A percentile compares a stretch with the other conserved stretches of the same genome.
phyloP scores from a whole-genome alignment of 345 rosid genomes.

The Fremontodendron californicum region DNA sequence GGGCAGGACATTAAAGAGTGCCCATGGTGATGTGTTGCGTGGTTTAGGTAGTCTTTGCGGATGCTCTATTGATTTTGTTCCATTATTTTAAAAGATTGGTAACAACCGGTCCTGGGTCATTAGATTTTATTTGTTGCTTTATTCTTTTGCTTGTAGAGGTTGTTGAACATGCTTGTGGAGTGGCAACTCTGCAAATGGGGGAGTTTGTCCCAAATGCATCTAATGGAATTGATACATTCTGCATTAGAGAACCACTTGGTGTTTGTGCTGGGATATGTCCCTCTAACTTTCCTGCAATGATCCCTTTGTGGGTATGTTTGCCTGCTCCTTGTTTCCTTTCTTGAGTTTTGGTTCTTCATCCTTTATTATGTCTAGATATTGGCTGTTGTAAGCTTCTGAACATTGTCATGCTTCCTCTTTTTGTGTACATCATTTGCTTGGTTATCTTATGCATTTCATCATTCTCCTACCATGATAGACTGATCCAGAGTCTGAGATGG shows the following conservation, averaged over 20 bases:
- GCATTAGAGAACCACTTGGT: constrained; percentile 43
- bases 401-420: background rate
- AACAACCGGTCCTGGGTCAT: background rate
- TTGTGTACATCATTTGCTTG: background rate
- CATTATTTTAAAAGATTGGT: background rate
- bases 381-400: background rate
- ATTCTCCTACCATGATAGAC: background rate
- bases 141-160: constrained; percentile 29
- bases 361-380: background rate
- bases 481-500: background rate
- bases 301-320: constrained; percentile 41
- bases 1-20: constrained; percentile 35
- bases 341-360: constrained; percentile 8
- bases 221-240: constrained; percentile 40
- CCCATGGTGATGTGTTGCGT: constrained; percentile 31
- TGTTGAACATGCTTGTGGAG: constrained; percentile 49
- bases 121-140: constrained; percentile 10
- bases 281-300: constrained; percentile 34
- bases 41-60: constrained; percentile 34
- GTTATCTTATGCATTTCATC: background rate
- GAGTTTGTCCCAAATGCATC: constrained; percentile 41
- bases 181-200: constrained; percentile 38
- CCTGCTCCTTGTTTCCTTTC: constrained; percentile 15
- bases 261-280: constrained; percentile 49
- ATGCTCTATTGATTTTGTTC: background rate